Percentiles rank a stretch among this genome's conserved stretches.
These are phyloP conservation scores for Apophysomyces elegans DNA, from an alignment of 371 early-diverging fungal genomes.

Conservation along the genomic window DNA sequence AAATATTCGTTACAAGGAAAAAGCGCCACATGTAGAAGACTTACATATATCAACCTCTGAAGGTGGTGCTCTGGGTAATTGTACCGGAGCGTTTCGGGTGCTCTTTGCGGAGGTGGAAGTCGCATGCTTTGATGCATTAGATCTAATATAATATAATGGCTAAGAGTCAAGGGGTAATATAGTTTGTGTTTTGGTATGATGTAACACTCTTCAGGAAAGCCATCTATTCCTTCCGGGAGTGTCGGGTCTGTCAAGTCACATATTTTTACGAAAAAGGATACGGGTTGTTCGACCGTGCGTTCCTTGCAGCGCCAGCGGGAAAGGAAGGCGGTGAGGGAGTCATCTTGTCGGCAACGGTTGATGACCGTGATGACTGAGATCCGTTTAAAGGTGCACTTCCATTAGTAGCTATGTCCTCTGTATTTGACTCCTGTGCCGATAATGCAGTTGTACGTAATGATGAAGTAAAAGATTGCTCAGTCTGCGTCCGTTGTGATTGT, in stretches of 20 bases:
- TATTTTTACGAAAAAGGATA: slow-evolving; percentile 24
- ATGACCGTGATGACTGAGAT: slow-evolving; percentile 8
- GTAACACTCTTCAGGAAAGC: neutral
- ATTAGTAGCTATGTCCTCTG: slow-evolving; percentile 8
- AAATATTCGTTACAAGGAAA: slow-evolving; percentile 1
- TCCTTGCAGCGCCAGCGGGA: slow-evolving; percentile 36
- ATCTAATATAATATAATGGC: slow-evolving; percentile 10
- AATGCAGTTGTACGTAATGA: neutral
- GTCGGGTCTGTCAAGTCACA: too few relatives aligned
- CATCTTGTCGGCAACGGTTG: slow-evolving; percentile 24
- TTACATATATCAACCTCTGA: slow-evolving; percentile 33
- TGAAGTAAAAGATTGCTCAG: neutral
- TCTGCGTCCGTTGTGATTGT: slow-evolving; percentile 6
- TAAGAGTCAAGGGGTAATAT: slow-evolving; percentile 13
- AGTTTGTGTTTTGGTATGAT: slow-evolving; percentile 7
- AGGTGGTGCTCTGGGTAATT: slow-evolving; percentile 51
- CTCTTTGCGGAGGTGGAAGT: slow-evolving; percentile 15
- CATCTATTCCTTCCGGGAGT: neutral
- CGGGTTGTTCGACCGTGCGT: slow-evolving; percentile 18
- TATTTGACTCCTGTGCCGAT: slow-evolving; percentile 7
- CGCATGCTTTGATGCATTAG: slow-evolving; percentile 2
- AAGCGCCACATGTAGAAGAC: neutral
- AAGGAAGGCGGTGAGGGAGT: slow-evolving; percentile 26
- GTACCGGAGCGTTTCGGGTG: slow-evolving; percentile 39
- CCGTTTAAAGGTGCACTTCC: slow-evolving; percentile 20